A percentile compares a stretch with the other conserved stretches of the same genome.
These are phyloP conservation scores for Sanghuangporus baumii DNA, from an alignment of 1,284 basidiomycete genomes.

Conservation along the genomic window DNA sequence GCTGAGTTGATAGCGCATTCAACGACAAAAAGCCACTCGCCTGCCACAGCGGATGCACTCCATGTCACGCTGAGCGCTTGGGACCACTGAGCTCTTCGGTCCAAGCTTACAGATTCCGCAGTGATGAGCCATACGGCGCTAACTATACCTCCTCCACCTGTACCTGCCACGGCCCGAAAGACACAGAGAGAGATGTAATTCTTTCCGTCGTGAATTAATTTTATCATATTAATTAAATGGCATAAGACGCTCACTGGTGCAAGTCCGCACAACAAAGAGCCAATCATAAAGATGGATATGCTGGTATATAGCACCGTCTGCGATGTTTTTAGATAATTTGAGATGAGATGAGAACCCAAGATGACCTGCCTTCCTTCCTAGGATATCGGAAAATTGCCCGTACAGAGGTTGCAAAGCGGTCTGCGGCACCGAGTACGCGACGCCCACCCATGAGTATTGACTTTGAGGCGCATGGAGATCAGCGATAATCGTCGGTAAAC, in stretches of 20 bases:
- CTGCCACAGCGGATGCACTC: constrained; percentile 72
- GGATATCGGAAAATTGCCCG: constrained; percentile 68
- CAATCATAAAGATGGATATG: constrained; percentile 19
- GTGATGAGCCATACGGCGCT: constrained; percentile 79
- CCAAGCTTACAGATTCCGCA: constrained; percentile 67
- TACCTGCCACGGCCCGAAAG: constrained; percentile 55
- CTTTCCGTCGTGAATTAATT: constrained; percentile 33
- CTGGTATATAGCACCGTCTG: constrained; percentile 16
- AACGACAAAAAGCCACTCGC: background rate
- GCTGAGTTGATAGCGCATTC: background rate
- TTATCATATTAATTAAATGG: constrained; percentile 8
- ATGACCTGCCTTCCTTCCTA: constrained; percentile 61
- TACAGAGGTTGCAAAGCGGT: constrained; percentile 78
- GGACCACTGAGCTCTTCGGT: constrained; percentile 71
- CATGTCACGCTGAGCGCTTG: constrained; percentile 77
- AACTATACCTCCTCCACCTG: constrained; percentile 78
- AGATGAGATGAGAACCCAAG: background rate
- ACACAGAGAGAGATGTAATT: constrained; percentile 53
- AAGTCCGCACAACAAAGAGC: constrained; percentile 17
- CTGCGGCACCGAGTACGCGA: constrained; percentile 77
- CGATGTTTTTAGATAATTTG: background rate
- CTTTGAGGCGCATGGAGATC: constrained; percentile 57
- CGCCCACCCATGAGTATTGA: constrained; percentile 80
- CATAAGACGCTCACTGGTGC: constrained; percentile 13
- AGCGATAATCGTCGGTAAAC: constrained; percentile 67